Percentiles rank a stretch among this genome's conserved stretches.
These are phyloP conservation scores for Colletotrichum viniferum DNA, from an alignment of 2,329 filamentous ascomycete genomes.

Conservation along the genomic window DNA sequence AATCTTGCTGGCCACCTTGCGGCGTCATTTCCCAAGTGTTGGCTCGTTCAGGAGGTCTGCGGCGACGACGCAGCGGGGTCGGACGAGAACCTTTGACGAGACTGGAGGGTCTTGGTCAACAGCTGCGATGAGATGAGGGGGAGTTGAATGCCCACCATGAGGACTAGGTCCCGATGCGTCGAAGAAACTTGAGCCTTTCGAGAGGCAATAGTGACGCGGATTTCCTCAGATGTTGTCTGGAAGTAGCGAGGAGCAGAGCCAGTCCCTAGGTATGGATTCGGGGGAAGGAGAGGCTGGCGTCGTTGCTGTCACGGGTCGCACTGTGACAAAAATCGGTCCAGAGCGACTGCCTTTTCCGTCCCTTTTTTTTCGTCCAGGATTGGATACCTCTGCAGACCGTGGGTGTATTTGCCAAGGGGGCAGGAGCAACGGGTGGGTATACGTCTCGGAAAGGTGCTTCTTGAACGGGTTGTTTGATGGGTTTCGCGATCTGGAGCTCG, in stretches of 20 bases:
- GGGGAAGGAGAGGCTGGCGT: neutral
- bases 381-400: neutral
- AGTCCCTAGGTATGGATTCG: neutral
- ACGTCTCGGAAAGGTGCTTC: neutral
- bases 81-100: conserved; percentile 9
- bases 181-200: neutral
- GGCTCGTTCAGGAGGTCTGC: conserved; percentile 5
- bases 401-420: neutral
- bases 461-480: neutral
- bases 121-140: neutral
- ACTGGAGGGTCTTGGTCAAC: conserved; percentile 12
- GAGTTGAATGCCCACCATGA: conserved; percentile 12
- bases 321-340: neutral
- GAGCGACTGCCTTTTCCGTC: neutral
- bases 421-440: neutral
- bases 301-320: neutral
- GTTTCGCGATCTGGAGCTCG: neutral
- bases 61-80: neutral
- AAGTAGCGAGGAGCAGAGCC: neutral
- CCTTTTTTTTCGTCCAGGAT: neutral
- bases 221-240: neutral
- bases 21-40: neutral
- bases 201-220: neutral
- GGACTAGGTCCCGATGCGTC: neutral
- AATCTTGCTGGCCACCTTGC: neutral